A percentile compares a stretch with the other conserved stretches of the same genome.
These are phyloP conservation scores for Sarocladiaceae sp. DNA, from an alignment of 2,329 filamentous ascomycete species.

Conservation along the genomic window DNA sequence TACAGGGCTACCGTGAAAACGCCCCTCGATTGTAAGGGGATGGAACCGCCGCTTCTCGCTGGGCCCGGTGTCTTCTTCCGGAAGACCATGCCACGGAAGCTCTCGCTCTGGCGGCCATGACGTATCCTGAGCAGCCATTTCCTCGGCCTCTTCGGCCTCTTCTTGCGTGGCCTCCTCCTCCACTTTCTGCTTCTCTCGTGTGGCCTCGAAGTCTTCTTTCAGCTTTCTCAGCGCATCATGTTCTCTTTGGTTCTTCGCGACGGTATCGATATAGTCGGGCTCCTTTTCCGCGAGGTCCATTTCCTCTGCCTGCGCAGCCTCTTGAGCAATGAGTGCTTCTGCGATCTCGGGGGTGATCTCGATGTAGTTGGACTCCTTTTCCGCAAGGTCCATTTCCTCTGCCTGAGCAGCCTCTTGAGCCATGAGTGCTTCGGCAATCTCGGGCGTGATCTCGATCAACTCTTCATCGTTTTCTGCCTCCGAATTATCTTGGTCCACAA, in stretches of 20 bases:
- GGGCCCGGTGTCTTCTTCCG: constrained; percentile 27
- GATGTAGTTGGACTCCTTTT: constrained; percentile 14
- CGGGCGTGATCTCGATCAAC: too few relatives aligned
- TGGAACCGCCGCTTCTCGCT: constrained; percentile 55
- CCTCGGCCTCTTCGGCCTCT: constrained; percentile 24
- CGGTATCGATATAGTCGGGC: constrained; percentile 39
- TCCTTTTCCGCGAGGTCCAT: constrained; percentile 12
- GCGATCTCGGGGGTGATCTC: constrained; percentile 21
- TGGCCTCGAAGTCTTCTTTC: constrained; percentile 53
- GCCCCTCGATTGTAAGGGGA: constrained; percentile 68
- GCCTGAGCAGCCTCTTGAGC: not conserved
- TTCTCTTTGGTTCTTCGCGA: constrained; percentile 51
- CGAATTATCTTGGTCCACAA: too few relatives aligned
- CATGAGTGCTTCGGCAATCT: not conserved
- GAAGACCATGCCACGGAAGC: constrained; percentile 21
- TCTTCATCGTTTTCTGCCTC: constrained; percentile 24
- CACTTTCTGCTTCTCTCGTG: constrained; percentile 30
- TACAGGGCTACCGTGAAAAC: constrained; percentile 67
- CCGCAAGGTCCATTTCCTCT: not conserved
- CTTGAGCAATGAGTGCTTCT: constrained; percentile 2
- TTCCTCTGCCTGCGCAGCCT: constrained; percentile 31
- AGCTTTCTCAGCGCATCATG: constrained; percentile 49
- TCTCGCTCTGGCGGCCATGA: constrained; percentile 25
- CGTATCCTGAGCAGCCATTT: constrained; percentile 19
- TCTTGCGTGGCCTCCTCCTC: constrained; percentile 23